Evolutionary conservation across 345 rosid genomes (phyloP), one percentile per base, ranked within the genome.

Genomic region (Gossypium sturtianum): DNA sequence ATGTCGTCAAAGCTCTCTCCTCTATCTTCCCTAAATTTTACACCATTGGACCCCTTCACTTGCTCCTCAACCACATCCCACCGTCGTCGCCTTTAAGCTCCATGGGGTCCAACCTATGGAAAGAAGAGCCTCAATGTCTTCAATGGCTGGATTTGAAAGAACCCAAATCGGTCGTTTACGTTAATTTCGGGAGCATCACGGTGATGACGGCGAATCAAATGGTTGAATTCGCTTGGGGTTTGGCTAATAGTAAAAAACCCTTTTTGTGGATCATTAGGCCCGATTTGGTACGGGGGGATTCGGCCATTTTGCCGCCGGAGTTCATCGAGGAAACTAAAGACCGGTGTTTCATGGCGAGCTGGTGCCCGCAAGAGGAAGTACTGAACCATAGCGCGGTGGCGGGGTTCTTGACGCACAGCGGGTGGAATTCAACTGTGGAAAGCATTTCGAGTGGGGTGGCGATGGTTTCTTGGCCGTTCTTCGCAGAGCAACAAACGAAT

Each of bases 181-280:
- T 80, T 2, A 80, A 73, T 62, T 80, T 80, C 38, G 73, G 80
- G 0, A 76, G 83, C 59, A 68, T 73, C 23, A 73, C 76, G 2
- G 59, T 74, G 2, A 62, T 81, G 74, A 74, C 78, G 0, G 53
- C 48, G 1, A 25, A 70, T 17, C 78, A 80, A 49, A 54, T 77
- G 41, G 19, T 58, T 3, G 83, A 80, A 45, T 77, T 80, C 20
- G 80, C 78, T 10, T 76, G 77, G 78, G 83, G 83, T 19, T 25
- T 80, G 16, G 83, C 78, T 1, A 74, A 70, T 38, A 80, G 64
- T 65, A 71, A 65, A 15, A 19, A 74, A 22, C 23, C 48, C 0
- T 80, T 80, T 34, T 64, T 74, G 48, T 80, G 83, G 80, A 71
- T 80, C 51, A 80, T 80, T 27, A 74, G 83, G 45, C 80, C 83